Evolutionary conservation across 2,329 filamentous ascomycete species (phyloP).

Genomic region (Byssochlamys sp.): DNA sequence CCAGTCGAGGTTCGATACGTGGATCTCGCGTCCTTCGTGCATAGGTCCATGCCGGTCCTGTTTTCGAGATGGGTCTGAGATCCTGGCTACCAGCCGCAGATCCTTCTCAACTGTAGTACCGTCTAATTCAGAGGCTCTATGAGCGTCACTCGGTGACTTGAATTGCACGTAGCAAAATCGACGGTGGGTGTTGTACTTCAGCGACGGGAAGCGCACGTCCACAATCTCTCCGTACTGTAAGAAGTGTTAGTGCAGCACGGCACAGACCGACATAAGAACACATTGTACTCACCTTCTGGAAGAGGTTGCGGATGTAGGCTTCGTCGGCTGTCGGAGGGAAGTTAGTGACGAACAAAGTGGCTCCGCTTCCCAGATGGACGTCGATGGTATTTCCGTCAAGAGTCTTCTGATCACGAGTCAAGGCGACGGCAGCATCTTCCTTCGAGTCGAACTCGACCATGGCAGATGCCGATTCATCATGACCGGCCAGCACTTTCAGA

Average conservation of each 20-base stretch:
- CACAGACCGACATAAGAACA: background rate
- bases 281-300: slow-evolving; percentile 38
- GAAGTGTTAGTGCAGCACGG: slow-evolving; percentile 6
- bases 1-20: slow-evolving; percentile 60
- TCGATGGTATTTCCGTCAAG: slow-evolving; percentile 64
- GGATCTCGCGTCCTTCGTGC: slow-evolving; percentile 79
- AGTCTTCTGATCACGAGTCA: slow-evolving; percentile 70
- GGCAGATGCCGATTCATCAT: slow-evolving; percentile 54
- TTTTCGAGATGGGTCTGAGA: slow-evolving; percentile 71
- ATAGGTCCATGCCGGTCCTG: slow-evolving; percentile 70
- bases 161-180: slow-evolving; percentile 97
- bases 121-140: slow-evolving; percentile 63
- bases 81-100: slow-evolving; percentile 63
- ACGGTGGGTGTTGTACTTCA: slow-evolving; percentile 78
- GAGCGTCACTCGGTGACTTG: slow-evolving; percentile 55
- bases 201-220: slow-evolving; percentile 77
- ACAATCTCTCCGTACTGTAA: slow-evolving; percentile 65
- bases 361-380: slow-evolving; percentile 63
- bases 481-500: slow-evolving; percentile 56
- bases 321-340: slow-evolving; percentile 55
- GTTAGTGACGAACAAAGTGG: slow-evolving; percentile 84
- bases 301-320: slow-evolving; percentile 46
- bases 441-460: slow-evolving; percentile 74
- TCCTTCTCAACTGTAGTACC: slow-evolving; percentile 59
- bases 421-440: slow-evolving; percentile 71